These are phyloP conservation scores for Coffea humblotiana DNA, from an alignment of 305 asterid genomes.

Conservation along the genomic window DNA sequence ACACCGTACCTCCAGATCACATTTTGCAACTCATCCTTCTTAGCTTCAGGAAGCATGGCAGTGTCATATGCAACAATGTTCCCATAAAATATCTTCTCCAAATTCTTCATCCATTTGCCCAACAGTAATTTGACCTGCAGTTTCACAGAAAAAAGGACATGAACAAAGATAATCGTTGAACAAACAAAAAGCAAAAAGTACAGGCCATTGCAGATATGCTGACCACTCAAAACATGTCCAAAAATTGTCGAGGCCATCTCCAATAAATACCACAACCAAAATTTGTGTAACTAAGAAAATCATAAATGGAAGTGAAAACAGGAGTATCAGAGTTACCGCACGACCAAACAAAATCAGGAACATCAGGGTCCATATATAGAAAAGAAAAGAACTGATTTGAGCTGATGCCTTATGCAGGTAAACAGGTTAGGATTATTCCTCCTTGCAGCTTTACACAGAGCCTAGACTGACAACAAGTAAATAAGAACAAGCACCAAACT, in stretches of 20 bases:
- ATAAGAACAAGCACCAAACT: not conserved
- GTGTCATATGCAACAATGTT: constrained; percentile 78
- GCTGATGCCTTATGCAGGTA: not conserved
- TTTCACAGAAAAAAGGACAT: constrained; percentile 15
- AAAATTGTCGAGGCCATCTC: not conserved
- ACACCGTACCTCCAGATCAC: constrained; percentile 71
- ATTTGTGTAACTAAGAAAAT: not conserved
- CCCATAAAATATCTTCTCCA: constrained; percentile 88
- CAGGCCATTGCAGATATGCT: not conserved
- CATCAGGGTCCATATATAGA: not conserved
- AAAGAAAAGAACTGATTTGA: not conserved
- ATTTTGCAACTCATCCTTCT: constrained; percentile 63
- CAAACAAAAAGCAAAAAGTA: constrained; percentile 1
- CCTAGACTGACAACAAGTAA: not conserved
- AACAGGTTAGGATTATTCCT: not conserved
- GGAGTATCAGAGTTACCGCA: not conserved
- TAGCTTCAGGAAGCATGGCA: constrained; percentile 58
- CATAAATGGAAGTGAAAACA: no score
- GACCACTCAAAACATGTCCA: not conserved
- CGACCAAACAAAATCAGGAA: not conserved
- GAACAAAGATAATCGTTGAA: constrained; percentile 1
- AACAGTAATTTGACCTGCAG: constrained; percentile 75
- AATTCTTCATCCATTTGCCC: constrained; percentile 79
- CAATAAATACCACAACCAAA: not conserved
- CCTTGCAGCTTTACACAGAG: not conserved